A percentile compares a stretch with the other conserved stretches of the same genome.
Conservation (phyloP, 495 filamentous ascomycete species). For the Bryoglossum gracile region DNA sequence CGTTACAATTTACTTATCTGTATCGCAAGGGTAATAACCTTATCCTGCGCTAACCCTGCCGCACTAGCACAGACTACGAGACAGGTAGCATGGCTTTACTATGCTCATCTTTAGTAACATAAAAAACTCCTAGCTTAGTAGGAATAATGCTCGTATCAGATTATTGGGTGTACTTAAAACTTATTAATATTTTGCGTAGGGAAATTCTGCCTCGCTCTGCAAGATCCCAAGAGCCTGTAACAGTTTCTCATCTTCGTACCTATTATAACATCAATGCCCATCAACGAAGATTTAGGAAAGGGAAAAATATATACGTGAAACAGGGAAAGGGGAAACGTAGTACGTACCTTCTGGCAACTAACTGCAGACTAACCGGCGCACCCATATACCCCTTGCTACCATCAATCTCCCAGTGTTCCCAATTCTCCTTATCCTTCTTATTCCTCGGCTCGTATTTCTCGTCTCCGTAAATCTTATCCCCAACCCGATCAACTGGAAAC, state of each 20-base stretch:
- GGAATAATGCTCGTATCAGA: neutral
- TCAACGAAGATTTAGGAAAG: too few species aligned
- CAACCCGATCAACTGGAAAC: conserved; percentile 47
- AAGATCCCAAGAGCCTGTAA: conserved; percentile 31
- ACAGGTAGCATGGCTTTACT: too few species aligned
- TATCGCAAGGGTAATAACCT: too few species aligned
- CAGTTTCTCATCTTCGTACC: conserved; percentile 37
- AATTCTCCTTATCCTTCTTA: conserved; percentile 28
- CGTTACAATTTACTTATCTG: too few species aligned
- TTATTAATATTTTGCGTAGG: conserved; percentile 24
- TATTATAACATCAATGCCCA: too few species aligned
- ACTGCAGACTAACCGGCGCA: conserved; percentile 48
- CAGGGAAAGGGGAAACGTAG: too few species aligned
- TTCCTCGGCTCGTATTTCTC: conserved; percentile 38
- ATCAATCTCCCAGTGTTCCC: conserved; percentile 28
- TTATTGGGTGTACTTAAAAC: neutral
- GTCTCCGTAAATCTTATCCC: conserved; percentile 25
- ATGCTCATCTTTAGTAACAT: too few species aligned
- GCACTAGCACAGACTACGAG: too few species aligned
- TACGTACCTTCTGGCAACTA: conserved; percentile 39
- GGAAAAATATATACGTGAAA: too few species aligned
- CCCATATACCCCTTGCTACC: conserved; percentile 30
- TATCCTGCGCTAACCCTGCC: too few species aligned
- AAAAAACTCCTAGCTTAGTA: neutral
- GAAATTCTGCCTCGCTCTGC: conserved; percentile 28